Evolutionary conservation across 2,329 filamentous ascomycete genomes (phyloP), one percentile per base, ranked within the genome.

Genomic region (Ophiocordyceps camponoti-rufipedis): DNA sequence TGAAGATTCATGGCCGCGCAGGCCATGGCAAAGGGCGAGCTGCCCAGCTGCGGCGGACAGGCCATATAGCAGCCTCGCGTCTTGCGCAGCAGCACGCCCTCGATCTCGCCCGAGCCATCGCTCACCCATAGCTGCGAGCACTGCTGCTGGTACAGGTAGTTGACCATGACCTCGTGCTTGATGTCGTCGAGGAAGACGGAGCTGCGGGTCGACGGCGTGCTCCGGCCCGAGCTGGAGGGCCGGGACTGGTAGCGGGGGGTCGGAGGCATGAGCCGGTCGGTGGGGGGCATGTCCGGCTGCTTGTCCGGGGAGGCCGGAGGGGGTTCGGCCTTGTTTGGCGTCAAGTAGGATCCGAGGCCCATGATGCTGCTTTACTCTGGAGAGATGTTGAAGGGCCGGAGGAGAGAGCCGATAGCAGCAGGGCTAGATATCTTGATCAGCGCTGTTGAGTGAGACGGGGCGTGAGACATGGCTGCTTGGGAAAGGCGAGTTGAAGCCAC

Each of bases 131-230:
- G 69, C 49, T 77, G 74, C 12, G 75, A 73, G 55, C 80, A 85
- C 62, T 86, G 82, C 58, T 87, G 81, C 59, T 87, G 82, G 61
- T 85, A 85, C 28, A 88, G 67, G 58, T 85, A 85, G 62, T 84
- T 86, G 48, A 84, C 81, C 82, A 87, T 87, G 49, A 87, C 80
- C 60, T 87, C 82, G 55, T 85, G 79, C 61, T 82, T 84, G 61
- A 85, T 82, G 50, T 84, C 80, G 48, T 84, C 79, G 11, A 82
- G 60, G 48, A 80, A 71, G 47, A 71, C 62, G 38, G 72, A 75
- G 55, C 70, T 75, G 43, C 60, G 60, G 23, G 56, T 61, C 14
- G 59, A 62, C n/a, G 55, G 56, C 5, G 54, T 55, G 14, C 70
- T 72, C 28, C 59, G 59, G 14, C 61, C 68, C 13, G 70, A 72